These are phyloP conservation scores for Dichomitus squalens DNA, from an alignment of 1,284 basidiomycete genomes.

Conservation along the genomic window DNA sequence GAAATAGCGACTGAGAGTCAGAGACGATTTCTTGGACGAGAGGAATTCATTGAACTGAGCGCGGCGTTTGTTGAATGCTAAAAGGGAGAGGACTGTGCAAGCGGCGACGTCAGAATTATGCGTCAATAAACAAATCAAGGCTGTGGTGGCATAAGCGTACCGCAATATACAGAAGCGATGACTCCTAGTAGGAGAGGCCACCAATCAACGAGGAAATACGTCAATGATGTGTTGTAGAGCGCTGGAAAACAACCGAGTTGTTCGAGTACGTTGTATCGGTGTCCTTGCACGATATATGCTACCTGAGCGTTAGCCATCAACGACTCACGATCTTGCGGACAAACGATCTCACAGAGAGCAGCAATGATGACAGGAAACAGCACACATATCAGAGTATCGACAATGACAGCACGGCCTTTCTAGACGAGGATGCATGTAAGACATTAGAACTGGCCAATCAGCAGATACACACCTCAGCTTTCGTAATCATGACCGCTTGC, in stretches of 20 bases:
- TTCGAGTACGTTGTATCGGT: conserved; percentile 43
- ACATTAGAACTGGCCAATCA: conserved; percentile 3
- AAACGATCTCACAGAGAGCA: conserved; percentile 45
- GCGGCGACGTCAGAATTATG: too few relatives aligned
- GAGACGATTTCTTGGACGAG: conserved; percentile 23
- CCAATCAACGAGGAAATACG: conserved; percentile 38
- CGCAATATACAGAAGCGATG: conserved; percentile 31
- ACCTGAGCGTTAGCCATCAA: neutral
- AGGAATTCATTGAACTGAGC: conserved; percentile 37
- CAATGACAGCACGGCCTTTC: conserved; percentile 40
- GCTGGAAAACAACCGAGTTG: conserved; percentile 41
- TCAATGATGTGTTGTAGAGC: conserved; percentile 32
- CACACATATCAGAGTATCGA: conserved; percentile 50
- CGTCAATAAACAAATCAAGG: too few relatives aligned
- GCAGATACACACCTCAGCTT: conserved; percentile 6
- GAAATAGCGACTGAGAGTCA: conserved; percentile 45
- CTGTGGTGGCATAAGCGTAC: too few relatives aligned
- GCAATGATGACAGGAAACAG: conserved; percentile 55
- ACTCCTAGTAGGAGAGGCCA: conserved; percentile 39
- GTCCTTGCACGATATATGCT: conserved; percentile 23
- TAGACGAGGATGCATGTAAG: too few relatives aligned
- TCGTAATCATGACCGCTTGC: conserved; percentile 34
- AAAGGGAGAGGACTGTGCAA: conserved; percentile 36
- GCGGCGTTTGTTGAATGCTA: conserved; percentile 5
- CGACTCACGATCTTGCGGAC: conserved; percentile 11